phyloP scores from a whole-genome alignment of 345 rosid genomes.

The Linum usitatissimum region DNA sequence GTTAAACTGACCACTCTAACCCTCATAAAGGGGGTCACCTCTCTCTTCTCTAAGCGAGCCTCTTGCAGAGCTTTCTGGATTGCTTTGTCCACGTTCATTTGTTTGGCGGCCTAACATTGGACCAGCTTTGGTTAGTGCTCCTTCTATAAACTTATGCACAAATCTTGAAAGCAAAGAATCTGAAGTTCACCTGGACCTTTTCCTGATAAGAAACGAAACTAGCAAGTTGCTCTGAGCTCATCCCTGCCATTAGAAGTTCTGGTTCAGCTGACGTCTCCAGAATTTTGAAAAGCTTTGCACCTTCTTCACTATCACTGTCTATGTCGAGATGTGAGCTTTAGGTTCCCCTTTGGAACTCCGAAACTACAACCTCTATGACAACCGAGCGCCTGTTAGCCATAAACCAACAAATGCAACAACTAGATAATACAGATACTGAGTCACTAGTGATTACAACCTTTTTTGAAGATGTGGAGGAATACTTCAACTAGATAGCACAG shows the following conservation, averaged over 20 bases:
- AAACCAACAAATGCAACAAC: conserved; percentile 2
- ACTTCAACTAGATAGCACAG: no score
- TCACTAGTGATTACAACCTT: no score
- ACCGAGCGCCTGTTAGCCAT: conserved; percentile 46
- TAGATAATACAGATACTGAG: background rate
- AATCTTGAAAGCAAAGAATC: conserved; percentile 16
- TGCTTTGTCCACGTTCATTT: conserved; percentile 47
- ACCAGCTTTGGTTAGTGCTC: conserved; percentile 17
- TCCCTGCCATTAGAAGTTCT: conserved; percentile 87
- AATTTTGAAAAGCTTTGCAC: conserved; percentile 58
- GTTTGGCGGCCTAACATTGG: conserved; percentile 49
- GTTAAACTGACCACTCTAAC: conserved; percentile 69
- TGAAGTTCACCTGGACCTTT: conserved; percentile 56
- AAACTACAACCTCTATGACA: conserved; percentile 53
- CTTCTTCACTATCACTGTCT: conserved; percentile 70
- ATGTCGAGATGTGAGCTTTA: conserved; percentile 29
- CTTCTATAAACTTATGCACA: conserved; percentile 6
- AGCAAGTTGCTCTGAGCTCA: conserved; percentile 73
- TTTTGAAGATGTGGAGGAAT: no score
- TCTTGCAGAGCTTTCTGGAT: conserved; percentile 59
- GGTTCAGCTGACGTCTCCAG: conserved; percentile 87
- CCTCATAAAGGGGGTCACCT: conserved; percentile 82
- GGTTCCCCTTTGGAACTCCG: conserved; percentile 47
- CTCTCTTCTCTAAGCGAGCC: conserved; percentile 64
- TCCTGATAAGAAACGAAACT: conserved; percentile 57